Conservation (phyloP, 2,329 filamentous ascomycete genomes). For the Penicillium sp. region DNA sequence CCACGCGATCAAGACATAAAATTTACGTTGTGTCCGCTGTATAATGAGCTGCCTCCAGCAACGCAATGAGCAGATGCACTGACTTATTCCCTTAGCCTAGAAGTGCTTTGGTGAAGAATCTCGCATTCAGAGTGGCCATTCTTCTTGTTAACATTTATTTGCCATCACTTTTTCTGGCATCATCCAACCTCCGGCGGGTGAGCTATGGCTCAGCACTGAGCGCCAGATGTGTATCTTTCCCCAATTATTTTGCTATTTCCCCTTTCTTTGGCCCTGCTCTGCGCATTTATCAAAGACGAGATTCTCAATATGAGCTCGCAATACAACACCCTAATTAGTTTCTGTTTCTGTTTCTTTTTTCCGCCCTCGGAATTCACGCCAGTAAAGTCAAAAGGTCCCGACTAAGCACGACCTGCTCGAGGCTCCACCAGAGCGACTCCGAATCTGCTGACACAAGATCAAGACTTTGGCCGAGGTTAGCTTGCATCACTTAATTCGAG, state of each 20-base stretch:
- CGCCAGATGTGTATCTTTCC: background rate
- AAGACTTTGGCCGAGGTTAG: too few species aligned
- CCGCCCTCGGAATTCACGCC: too few species aligned
- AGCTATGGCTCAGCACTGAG: background rate
- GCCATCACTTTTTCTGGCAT: background rate
- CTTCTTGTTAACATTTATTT: background rate
- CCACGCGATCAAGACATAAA: constrained; percentile 7
- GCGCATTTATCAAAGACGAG: background rate
- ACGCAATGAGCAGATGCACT: background rate
- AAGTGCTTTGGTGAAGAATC: too few species aligned
- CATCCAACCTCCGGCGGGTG: background rate
- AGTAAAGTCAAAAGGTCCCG: too few species aligned
- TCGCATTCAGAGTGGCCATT: background rate
- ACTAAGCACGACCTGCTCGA: too few species aligned
- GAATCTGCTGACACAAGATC: too few species aligned
- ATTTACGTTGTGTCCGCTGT: background rate
- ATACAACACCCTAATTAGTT: too few species aligned
- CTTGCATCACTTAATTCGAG: too few species aligned
- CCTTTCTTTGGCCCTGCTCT: background rate
- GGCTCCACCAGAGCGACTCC: too few species aligned
- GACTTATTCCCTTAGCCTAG: background rate
- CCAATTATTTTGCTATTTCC: background rate
- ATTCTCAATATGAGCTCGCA: too few species aligned
- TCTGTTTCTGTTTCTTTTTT: too few species aligned
- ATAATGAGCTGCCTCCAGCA: background rate